These are phyloP conservation scores for Tardiomyces digboiensis DNA, from an alignment of 1,139 yeast species.

Conservation along the genomic window DNA sequence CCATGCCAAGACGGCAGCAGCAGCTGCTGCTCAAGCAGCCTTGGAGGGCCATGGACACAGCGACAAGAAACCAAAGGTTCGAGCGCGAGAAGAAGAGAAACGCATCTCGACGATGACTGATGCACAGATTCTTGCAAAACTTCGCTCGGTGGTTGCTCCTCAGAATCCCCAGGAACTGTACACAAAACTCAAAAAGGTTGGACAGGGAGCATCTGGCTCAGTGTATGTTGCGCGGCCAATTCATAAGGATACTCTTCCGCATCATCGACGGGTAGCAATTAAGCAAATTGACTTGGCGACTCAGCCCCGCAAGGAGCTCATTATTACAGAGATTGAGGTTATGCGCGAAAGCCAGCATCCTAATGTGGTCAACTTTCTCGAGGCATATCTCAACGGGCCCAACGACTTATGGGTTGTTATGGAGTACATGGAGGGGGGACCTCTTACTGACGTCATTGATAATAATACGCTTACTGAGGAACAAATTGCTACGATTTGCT, in stretches of 20 bases:
- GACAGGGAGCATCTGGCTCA: conserved; percentile 99
- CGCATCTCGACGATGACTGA: conserved; percentile 70
- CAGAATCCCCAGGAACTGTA: conserved; percentile 81
- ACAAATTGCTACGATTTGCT: conserved; percentile 86
- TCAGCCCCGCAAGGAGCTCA: conserved; percentile 93
- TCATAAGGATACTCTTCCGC: conserved; percentile 10
- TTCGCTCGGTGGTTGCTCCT: conserved; percentile 73
- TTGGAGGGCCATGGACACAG: conserved; percentile 15
- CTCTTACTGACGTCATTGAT: conserved; percentile 84
- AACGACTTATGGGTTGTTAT: conserved; percentile 80
- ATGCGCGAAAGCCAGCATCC: conserved; percentile 90
- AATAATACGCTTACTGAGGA: conserved; percentile 67
- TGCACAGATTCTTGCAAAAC: conserved; percentile 74
- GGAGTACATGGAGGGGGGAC: conserved; percentile 95
- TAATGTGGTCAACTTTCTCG: conserved; percentile 87
- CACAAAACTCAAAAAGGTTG: conserved; percentile 87
- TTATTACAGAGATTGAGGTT: conserved; percentile 86
- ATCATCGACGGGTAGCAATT: conserved; percentile 48
- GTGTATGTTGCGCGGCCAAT: conserved; percentile 81
- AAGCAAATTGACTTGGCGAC: conserved; percentile 90
- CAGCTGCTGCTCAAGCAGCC: conserved; percentile 24
- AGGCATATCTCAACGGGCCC: conserved; percentile 54
- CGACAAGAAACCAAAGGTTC: conserved; percentile 4
- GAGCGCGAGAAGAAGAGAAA: conserved; percentile 35
- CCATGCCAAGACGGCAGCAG: conserved; percentile 21